Conservation (phyloP, 345 rosid species). For the Pistacia integerrima region DNA sequence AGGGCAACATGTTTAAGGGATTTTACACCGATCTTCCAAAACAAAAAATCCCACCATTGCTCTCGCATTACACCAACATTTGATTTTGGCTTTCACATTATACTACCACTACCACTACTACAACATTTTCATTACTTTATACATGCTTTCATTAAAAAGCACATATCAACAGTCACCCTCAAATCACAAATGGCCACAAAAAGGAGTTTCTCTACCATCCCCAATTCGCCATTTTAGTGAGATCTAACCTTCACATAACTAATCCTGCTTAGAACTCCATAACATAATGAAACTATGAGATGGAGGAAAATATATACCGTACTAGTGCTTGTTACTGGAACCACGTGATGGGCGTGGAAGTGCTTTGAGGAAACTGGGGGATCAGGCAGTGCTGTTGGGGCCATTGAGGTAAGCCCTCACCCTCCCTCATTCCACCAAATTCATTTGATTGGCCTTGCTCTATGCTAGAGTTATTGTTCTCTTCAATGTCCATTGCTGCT, state of each 20-base stretch:
- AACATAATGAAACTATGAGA: neutral
- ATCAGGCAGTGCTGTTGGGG: slow-evolving; percentile 63
- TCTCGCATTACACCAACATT: neutral
- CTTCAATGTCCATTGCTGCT: slow-evolving; percentile 63
- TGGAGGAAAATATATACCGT: neutral
- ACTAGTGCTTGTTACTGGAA: slow-evolving; percentile 24
- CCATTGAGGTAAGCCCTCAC: slow-evolving; percentile 39
- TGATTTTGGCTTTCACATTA: neutral
- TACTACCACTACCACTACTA: neutral
- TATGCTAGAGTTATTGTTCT: neutral
- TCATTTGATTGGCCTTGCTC: slow-evolving; percentile 11
- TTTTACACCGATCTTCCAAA: too few relatives aligned
- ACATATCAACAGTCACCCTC: neutral
- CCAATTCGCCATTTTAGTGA: neutral
- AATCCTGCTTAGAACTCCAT: neutral
- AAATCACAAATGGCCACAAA: neutral
- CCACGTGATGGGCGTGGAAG: slow-evolving; percentile 59
- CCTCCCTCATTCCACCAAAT: slow-evolving; percentile 19
- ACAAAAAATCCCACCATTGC: too few relatives aligned
- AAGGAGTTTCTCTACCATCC: neutral
- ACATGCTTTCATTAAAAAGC: neutral
- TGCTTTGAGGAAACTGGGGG: slow-evolving; percentile 43
- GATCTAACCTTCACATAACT: neutral
- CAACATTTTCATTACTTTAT: neutral
- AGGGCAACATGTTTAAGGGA: too few relatives aligned